These are phyloP conservation scores for Multifurca ochricompacta DNA, from an alignment of 768 basidiomycete genomes.

Conservation along the genomic window DNA sequence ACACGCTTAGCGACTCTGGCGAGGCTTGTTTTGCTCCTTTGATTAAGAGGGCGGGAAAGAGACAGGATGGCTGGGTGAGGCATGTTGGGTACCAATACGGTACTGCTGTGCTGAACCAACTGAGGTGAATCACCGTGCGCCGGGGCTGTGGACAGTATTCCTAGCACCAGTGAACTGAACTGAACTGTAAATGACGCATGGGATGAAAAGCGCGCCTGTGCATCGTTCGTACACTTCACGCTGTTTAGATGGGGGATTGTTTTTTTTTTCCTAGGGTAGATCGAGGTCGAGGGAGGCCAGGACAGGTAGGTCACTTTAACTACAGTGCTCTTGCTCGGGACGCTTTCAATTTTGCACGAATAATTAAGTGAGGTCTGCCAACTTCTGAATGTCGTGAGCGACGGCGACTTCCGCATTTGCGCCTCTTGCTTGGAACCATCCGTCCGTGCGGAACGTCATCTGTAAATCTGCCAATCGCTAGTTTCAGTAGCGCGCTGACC, in stretches of 20 bases:
- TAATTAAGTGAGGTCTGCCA: background rate
- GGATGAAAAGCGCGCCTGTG: background rate
- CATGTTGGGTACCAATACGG: background rate
- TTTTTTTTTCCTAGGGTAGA: background rate
- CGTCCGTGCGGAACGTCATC: background rate
- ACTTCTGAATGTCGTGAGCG: background rate
- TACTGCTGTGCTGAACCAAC: background rate
- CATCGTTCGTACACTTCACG: background rate
- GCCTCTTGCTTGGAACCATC: slow-evolving; percentile 3
- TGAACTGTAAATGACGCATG: background rate
- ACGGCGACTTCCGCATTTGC: slow-evolving; percentile 12
- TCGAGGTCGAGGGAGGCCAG: background rate
- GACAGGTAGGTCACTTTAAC: background rate
- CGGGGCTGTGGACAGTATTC: background rate
- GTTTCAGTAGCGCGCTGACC: background rate
- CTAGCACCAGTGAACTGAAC: background rate
- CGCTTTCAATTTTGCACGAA: background rate
- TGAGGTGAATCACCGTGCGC: slow-evolving; percentile 3
- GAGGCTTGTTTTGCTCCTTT: background rate
- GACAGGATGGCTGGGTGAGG: background rate
- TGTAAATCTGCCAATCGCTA: background rate
- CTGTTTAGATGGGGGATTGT: background rate
- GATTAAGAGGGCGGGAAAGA: background rate
- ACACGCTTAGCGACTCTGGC: background rate
- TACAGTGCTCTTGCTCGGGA: background rate